phyloP scores from a whole-genome alignment of 192 early-diverging fungal genomes.

The Cetraspora pellucida region DNA sequence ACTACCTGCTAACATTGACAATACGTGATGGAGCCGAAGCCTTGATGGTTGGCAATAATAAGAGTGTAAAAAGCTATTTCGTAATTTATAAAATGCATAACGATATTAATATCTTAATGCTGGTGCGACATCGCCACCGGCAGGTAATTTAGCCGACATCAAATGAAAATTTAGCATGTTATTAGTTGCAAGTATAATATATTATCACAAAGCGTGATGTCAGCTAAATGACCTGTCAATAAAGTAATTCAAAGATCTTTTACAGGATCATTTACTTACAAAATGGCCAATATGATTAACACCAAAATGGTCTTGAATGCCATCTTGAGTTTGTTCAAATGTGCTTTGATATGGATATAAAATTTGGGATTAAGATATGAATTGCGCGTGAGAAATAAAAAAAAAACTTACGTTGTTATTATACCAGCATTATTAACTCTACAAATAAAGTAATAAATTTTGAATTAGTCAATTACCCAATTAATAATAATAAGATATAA shows the following conservation, averaged over 20 bases:
- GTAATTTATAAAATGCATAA: background rate
- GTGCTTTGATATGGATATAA: constrained; percentile 16
- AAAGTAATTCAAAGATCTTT: background rate
- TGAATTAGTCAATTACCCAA: background rate
- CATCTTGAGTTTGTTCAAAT: constrained; percentile 37
- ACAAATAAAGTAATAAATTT: background rate
- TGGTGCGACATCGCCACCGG: no score
- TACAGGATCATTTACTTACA: background rate
- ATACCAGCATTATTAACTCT: constrained; percentile 44
- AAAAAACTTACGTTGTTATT: constrained; percentile 21
- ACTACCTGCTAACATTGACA: constrained; percentile 45
- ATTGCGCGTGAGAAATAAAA: background rate
- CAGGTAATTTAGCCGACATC: no score
- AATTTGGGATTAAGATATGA: background rate
- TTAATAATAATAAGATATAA: background rate
- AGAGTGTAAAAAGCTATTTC: constrained; percentile 38
- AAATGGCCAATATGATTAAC: constrained; percentile 52
- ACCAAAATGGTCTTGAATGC: constrained; percentile 49
- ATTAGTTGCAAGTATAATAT: background rate
- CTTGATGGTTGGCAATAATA: constrained; percentile 45
- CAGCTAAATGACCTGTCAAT: background rate
- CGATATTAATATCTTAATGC: no score
- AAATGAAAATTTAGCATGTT: background rate
- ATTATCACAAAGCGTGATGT: background rate
- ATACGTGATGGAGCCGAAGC: constrained; percentile 36